Evolutionary conservation across 2,329 filamentous ascomycete genomes (phyloP), one percentile per base, ranked within the genome.

Genomic region (Waltergamsia citrina): DNA sequence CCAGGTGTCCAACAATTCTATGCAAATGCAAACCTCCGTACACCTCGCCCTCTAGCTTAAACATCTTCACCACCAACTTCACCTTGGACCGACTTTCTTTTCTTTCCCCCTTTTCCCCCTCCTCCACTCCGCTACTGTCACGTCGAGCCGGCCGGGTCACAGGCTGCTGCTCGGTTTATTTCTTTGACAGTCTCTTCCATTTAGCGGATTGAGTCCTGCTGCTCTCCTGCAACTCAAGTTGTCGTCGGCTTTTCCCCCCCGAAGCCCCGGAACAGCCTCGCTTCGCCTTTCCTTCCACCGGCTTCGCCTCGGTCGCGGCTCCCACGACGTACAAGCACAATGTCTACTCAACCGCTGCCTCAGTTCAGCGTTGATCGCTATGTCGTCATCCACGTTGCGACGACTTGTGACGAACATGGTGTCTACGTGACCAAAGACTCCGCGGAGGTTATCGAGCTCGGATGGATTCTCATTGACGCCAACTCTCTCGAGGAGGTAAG

Each of bases 371-470:
- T 94, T 63, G 92, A 98, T 67, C 85, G 90, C 60, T 98, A 94
- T 65, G 83, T 95, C 46, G 85, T 98, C 53, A 94, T 96, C 59
- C 92, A 98, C 63, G 90, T 96, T 54, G 92, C 92, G 43, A 98
- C 92, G 23, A 98, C 92, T 48, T 98, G 92, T 65, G 92, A 98
- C 61, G 92, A 98, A 62, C 92, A 98, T 64, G 92, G 92, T 43
- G 92, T 98, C 45, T 98, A 98, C 62, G 92, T 98, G 39, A 98
- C 92, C 40, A 96, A 96, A 65, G 92, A 98, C 64, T 96, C 92
- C 39, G 92, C 92, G 42, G 92, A 98, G 68, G 92, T 98, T 46
- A 98, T 98, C 61, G 92, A 98, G 74, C 74, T 98, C 56, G 92
- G 90, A 43, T 98, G 92, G 92, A 94, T 96, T 54, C 67, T 98